These are phyloP conservation scores for Bidens hawaiensis DNA, from an alignment of 140 eudicot species.

Conservation along the genomic window DNA sequence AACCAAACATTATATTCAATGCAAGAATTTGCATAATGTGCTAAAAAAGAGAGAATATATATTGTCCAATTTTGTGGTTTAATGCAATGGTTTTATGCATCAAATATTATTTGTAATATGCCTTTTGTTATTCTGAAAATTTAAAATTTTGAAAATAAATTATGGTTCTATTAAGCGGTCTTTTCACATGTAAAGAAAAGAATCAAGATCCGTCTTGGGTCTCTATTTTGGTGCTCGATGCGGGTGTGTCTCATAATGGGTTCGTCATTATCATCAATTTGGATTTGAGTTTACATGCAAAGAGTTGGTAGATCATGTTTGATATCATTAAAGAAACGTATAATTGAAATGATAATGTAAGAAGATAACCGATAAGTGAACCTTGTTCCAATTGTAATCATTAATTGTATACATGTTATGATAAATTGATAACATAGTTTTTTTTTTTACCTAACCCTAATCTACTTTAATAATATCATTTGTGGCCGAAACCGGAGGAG, in stretches of 20 bases:
- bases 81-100: conserved; percentile 26
- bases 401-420: too few relatives aligned
- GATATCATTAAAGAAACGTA: not conserved
- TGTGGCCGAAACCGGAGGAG: too few relatives aligned
- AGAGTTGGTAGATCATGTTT: not conserved
- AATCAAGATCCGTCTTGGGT: conserved; percentile 29
- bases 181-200: conserved; percentile 27
- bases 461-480: too few relatives aligned
- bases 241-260: conserved; percentile 6
- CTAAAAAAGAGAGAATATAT: conserved; percentile 21
- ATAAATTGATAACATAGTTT: too few relatives aligned
- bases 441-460: too few relatives aligned
- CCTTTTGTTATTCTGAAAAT: conserved; percentile 31
- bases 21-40: conserved; percentile 26
- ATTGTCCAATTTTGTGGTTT: conserved; percentile 21
- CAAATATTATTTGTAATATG: conserved; percentile 22
- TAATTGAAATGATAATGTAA: not conserved
- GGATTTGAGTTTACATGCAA: not conserved
- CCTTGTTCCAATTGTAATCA: not conserved
- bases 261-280: conserved; percentile 17
- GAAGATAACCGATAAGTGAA: not conserved
- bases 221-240: conserved; percentile 21
- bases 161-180: not conserved
- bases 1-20: conserved; percentile 22
- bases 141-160: conserved; percentile 18